Evolutionary conservation across 2,329 filamentous ascomycete species (phyloP).

Genomic region (Thermoascus crustaceus): DNA sequence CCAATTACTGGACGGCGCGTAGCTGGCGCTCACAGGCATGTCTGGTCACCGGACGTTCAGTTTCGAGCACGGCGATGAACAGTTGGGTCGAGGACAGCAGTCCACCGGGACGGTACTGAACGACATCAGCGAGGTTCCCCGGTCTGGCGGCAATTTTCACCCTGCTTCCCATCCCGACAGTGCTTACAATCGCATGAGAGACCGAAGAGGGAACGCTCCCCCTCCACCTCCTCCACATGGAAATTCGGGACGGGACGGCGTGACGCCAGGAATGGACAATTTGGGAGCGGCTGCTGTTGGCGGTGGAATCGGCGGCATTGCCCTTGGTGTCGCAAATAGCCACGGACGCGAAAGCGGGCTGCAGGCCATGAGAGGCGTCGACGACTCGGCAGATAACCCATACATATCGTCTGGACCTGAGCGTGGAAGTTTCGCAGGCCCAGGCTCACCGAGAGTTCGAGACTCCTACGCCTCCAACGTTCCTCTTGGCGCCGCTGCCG

Average conservation of each 20-base stretch:
- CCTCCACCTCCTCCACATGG: constrained; percentile 14
- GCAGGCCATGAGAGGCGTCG: constrained; percentile 47
- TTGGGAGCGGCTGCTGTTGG: constrained; percentile 52
- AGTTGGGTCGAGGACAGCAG: too few species aligned
- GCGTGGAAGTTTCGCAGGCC: constrained; percentile 10
- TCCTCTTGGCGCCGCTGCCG: constrained; percentile 25
- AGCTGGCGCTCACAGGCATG: constrained; percentile 8
- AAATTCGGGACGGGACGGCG: constrained; percentile 21
- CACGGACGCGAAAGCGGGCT: constrained; percentile 58
- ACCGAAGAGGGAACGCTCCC: constrained; percentile 4
- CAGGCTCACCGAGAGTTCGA: constrained; percentile 25
- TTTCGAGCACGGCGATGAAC: constrained; percentile 14
- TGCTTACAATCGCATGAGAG: constrained; percentile 10
- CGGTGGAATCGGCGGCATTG: constrained; percentile 61
- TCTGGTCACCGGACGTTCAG: constrained; percentile 17
- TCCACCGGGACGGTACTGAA: constrained; percentile 5
- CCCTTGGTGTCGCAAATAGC: constrained; percentile 56
- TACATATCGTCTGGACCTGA: constrained; percentile 23
- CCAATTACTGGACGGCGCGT: neutral
- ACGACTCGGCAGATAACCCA: constrained; percentile 26
- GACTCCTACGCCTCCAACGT: constrained; percentile 33
- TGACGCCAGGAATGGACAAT: constrained; percentile 60
- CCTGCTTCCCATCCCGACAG: constrained; percentile 14
- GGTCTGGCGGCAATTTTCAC: constrained; percentile 8
- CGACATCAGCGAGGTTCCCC: constrained; percentile 5